These are phyloP conservation scores for Aphanocladium album DNA, from an alignment of 2,329 filamentous ascomycete species.

Conservation along the genomic window DNA sequence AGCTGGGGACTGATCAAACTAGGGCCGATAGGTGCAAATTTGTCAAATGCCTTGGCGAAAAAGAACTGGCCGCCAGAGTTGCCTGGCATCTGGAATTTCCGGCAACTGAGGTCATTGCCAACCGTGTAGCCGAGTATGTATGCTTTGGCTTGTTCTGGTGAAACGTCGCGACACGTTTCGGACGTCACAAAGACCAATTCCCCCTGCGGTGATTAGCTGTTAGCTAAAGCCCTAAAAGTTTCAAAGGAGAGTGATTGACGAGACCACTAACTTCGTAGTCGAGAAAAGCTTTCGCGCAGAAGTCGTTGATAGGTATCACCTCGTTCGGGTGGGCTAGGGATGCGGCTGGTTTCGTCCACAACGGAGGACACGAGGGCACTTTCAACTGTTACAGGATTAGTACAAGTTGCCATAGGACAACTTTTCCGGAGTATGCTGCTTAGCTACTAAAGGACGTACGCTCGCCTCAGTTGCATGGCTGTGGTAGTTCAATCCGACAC, in stretches of 20 bases:
- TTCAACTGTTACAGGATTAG: conserved; percentile 8
- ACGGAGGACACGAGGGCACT: conserved; percentile 13
- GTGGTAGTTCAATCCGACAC: conserved; percentile 23
- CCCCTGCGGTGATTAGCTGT: conserved; percentile 20
- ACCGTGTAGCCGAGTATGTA: conserved; percentile 54
- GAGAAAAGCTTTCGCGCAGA: conserved; percentile 23
- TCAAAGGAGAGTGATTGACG: not conserved
- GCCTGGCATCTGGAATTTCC: conserved; percentile 44
- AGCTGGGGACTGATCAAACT: conserved; percentile 20
- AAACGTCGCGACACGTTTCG: conserved; percentile 41
- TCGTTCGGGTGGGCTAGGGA: conserved; percentile 17
- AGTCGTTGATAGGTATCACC: not conserved
- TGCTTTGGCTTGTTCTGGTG: conserved; percentile 39
- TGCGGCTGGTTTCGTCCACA: conserved; percentile 18
- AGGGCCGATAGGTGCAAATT: conserved; percentile 46
- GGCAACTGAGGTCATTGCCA: conserved; percentile 48
- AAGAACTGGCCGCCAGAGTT: conserved; percentile 37
- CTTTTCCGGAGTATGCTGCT: not conserved
- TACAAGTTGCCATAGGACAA: not conserved
- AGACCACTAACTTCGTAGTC: conserved; percentile 36
- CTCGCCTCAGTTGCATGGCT: conserved; percentile 21
- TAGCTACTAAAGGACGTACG: conserved; percentile 1
- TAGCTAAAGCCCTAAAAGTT: not conserved
- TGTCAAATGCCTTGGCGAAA: conserved; percentile 45
- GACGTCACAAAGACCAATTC: conserved; percentile 47